Percentiles rank a stretch among this genome's conserved stretches.
Evolutionary conservation across 345 rosid species (phyloP).

Genomic region (Hibiscus syriacus): DNA sequence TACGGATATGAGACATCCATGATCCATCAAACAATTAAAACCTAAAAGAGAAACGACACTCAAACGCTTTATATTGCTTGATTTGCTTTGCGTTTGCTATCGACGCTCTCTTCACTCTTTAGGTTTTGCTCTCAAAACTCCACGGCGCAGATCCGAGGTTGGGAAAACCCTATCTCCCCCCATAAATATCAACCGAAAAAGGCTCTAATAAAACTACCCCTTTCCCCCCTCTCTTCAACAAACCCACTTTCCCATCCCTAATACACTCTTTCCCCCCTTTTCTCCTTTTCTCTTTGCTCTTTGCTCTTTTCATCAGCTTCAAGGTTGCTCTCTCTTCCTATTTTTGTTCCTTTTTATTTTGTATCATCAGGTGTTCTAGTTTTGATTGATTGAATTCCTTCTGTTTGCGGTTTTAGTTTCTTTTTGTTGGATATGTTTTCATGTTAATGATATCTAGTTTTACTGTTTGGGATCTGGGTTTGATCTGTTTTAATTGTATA

Average conservation of each 20-base stretch:
- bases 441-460: background rate
- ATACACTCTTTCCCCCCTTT: background rate
- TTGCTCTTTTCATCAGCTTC: background rate
- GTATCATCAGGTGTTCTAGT: background rate
- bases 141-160: slow-evolving; percentile 94
- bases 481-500: slow-evolving; percentile 9
- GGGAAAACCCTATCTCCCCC: slow-evolving; percentile 35
- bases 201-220: background rate
- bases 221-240: slow-evolving; percentile 5
- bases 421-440: background rate
- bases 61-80: background rate
- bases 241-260: background rate
- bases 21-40: too few relatives aligned
- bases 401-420: background rate
- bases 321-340: slow-evolving; percentile 6
- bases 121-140: slow-evolving; percentile 27
- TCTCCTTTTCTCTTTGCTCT: too few relatives aligned
- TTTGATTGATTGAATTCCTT: background rate
- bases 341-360: background rate
- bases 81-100: background rate
- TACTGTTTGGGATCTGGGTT: slow-evolving; percentile 25
- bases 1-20: too few relatives aligned
- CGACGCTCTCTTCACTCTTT: background rate
- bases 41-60: background rate
- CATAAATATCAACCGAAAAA: background rate